A percentile compares a stretch with the other conserved stretches of the same genome.
Evolutionary conservation across 2,329 filamentous ascomycete genomes (phyloP).

Genomic region (Exophiala dermatitidis): DNA sequence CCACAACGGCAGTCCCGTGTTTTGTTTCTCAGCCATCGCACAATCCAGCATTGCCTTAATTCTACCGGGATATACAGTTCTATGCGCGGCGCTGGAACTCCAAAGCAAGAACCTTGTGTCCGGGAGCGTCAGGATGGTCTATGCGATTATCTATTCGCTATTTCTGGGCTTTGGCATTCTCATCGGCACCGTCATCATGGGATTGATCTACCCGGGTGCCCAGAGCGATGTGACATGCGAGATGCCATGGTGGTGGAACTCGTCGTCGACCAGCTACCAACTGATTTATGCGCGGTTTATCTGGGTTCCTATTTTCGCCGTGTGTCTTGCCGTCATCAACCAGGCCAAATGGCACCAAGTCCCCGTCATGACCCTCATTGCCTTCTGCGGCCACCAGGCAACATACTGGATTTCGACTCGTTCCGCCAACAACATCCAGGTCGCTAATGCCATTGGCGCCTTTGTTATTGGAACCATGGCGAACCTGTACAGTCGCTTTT

Average conservation of each 20-base stretch:
- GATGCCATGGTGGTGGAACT: constrained; percentile 16
- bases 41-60: constrained; percentile 71
- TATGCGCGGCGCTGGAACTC: constrained; percentile 56
- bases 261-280: constrained; percentile 43
- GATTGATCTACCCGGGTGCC: constrained; percentile 18
- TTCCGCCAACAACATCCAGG: constrained; percentile 63
- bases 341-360: constrained; percentile 73
- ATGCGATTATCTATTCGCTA: constrained; percentile 65
- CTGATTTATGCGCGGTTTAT: constrained; percentile 49
- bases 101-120: constrained; percentile 63
- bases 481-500: constrained; percentile 65
- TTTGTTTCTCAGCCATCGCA: constrained; percentile 65
- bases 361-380: constrained; percentile 67
- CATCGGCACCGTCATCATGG: constrained; percentile 58
- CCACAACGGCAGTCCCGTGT: constrained; percentile 44
- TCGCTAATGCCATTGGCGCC: constrained; percentile 70
- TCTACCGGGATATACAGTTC: constrained; percentile 60
- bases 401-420: constrained; percentile 64
- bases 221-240: constrained; percentile 18
- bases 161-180: constrained; percentile 68
- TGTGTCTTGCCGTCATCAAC: constrained; percentile 71
- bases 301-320: constrained; percentile 66
- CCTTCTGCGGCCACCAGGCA: constrained; percentile 65
- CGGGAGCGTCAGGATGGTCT: constrained; percentile 66
- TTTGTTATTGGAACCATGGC: constrained; percentile 69